Evolutionary conservation across 305 asterid species (phyloP).

Genomic region (Solanum aculeatissimum): DNA sequence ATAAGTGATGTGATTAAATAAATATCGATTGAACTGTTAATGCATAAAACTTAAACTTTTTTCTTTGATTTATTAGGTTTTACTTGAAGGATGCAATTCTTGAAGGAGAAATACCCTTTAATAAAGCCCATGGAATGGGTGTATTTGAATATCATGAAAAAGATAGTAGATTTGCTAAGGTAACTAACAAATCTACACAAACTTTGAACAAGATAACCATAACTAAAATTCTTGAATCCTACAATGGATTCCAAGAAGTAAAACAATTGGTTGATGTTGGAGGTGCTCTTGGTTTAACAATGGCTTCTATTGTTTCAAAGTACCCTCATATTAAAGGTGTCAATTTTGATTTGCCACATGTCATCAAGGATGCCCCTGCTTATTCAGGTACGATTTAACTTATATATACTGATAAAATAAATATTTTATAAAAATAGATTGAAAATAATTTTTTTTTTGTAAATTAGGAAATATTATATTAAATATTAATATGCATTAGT

Average conservation of each 20-base stretch:
- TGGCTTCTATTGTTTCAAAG: slow-evolving; percentile 3
- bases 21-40: background rate
- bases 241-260: slow-evolving; percentile 8
- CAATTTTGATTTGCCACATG: slow-evolving; percentile 15
- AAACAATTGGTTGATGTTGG: slow-evolving; percentile 15
- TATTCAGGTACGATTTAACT: background rate
- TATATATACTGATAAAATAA: background rate
- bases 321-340: slow-evolving; percentile 7
- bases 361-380: slow-evolving; percentile 4
- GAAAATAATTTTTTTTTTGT: background rate
- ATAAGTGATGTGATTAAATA: background rate
- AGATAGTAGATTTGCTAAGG: background rate
- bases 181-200: background rate
- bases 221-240: slow-evolving; percentile 5
- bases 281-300: slow-evolving; percentile 13
- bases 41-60: background rate
- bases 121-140: slow-evolving; percentile 12
- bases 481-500: no score
- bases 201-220: background rate
- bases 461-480: no score
- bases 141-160: slow-evolving; percentile 7
- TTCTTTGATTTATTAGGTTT: background rate
- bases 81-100: slow-evolving; percentile 12
- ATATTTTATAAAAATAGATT: background rate
- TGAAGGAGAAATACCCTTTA: slow-evolving; percentile 11